Base-by-base conservation (phyloP, 345 rosid species). In the Citrus hindsii region DNA sequence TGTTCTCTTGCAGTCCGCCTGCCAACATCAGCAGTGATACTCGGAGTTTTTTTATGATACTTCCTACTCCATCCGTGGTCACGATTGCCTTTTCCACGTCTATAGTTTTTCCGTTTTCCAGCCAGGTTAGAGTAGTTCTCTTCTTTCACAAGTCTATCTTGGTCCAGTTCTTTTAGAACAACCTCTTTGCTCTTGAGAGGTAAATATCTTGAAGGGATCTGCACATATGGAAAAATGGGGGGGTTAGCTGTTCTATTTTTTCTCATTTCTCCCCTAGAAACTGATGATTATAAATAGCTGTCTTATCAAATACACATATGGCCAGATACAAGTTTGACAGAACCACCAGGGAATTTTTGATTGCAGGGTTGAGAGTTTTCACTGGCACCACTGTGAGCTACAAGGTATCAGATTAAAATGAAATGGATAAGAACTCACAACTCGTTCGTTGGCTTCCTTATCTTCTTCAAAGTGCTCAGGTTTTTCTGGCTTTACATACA, bases 401-500 rank as follows among this genome's bases (percentile, higher is more conserved):
- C 2, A 74, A 4, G n/a, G 27, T 18, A 40, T 14, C 22, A 63
- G 18, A 40, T 12, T 21, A 27, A 24, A 53, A 32, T 16, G 40
- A 78, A 40, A 59, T n/a, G 25, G 40, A 19, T 69, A 78, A 40
- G 24, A 55, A 87, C 98, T 90, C 79, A 95, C 99, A 63, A 80
- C 85, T 63, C 77, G 83, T 75, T 85, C 81, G 77, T 80, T 75
- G 59, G 77, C 75, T n/a, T 86, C 80, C 72, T 84, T 88, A 71
- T 86, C 93, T 68, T 80, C 90, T 68, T 80, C 90, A 2, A 67
- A 80, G 78, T 86, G 79, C 71, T 86, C 91, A 58, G 84, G 83
- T 86, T 89, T 89, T 85, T 88, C 97, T 30, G 79, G 87, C 85
- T 84, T 87, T 69, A 84, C 78, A 24, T 89, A 93, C 62, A 80